Evolutionary conservation across 495 filamentous ascomycete genomes (phyloP).

Genomic region (Tuber brumale): DNA sequence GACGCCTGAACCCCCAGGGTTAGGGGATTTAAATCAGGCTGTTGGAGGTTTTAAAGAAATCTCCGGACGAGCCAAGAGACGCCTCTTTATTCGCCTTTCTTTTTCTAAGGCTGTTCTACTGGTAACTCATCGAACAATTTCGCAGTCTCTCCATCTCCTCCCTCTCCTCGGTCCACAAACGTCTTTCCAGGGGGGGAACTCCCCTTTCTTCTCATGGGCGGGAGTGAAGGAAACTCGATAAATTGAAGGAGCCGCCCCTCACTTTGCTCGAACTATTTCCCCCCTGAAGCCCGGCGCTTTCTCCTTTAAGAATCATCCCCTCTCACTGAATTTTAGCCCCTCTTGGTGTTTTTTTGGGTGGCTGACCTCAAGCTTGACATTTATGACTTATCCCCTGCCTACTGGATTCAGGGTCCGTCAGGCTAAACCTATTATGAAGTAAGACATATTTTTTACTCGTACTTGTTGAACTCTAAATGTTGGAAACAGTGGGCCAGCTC

Average conservation of each 20-base stretch:
- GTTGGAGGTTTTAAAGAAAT: conserved; percentile 4
- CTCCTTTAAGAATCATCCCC: not conserved
- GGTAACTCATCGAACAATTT: not conserved
- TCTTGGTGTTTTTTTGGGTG: not conserved
- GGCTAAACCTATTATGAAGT: not conserved
- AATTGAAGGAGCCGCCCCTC: not conserved
- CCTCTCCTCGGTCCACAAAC: not conserved
- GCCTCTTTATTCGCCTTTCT: not conserved
- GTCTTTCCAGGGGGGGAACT: not conserved
- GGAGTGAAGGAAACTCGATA: not conserved
- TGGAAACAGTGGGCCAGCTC: not conserved
- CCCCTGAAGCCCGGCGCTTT: not conserved
- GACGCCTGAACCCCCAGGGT: not conserved
- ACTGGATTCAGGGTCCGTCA: not conserved
- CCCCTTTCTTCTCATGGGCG: not conserved
- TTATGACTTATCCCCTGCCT: not conserved
- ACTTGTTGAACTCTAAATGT: not conserved
- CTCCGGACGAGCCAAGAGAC: not conserved
- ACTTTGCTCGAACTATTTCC: not conserved
- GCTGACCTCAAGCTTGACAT: not conserved
- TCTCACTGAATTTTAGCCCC: not conserved
- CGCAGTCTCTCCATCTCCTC: not conserved
- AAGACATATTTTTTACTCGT: not conserved
- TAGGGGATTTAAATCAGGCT: not conserved
- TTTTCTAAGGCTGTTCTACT: not conserved